phyloP scores from a whole-genome alignment of 495 filamentous ascomycete genomes.

The Gamarada debralockiae region DNA sequence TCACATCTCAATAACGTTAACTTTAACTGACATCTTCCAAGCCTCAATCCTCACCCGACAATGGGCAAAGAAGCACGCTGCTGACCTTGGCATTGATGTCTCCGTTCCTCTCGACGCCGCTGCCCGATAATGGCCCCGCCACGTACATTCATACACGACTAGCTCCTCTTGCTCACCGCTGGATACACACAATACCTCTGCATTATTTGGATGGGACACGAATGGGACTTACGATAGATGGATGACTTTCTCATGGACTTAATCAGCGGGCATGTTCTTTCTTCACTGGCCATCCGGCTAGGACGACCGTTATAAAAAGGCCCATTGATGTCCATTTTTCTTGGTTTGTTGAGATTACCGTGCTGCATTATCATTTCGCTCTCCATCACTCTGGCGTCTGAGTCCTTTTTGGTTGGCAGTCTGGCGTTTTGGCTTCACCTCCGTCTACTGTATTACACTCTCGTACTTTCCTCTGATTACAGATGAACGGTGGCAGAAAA shows the following conservation, averaged over 20 bases:
- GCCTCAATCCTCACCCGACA: conserved; percentile 87
- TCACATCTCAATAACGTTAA: background rate
- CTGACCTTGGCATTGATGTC: conserved; percentile 37
- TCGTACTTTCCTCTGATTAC: conserved; percentile 17
- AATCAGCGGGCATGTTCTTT: conserved; percentile 11
- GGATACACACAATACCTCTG: conserved; percentile 17
- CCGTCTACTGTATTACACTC: conserved; percentile 10
- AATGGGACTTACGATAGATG: conserved; percentile 27
- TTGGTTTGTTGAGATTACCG: conserved; percentile 8
- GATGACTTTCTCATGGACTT: conserved; percentile 21
- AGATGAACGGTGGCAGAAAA: conserved; percentile 13
- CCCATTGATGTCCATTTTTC: too few relatives aligned
- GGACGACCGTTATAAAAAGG: too few relatives aligned
- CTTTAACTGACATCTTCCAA: conserved; percentile 34
- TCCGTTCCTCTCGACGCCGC: conserved; percentile 19
- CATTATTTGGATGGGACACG: conserved; percentile 31
- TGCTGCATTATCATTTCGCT: conserved; percentile 23
- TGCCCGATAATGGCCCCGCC: conserved; percentile 15
- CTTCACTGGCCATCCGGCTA: too few relatives aligned
- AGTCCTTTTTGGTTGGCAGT: conserved; percentile 15
- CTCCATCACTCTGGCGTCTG: conserved; percentile 23
- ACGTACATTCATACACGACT: conserved; percentile 21
- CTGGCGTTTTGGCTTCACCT: conserved; percentile 22
- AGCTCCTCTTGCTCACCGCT: conserved; percentile 19
- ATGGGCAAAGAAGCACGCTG: conserved; percentile 81